A percentile compares a stretch with the other conserved stretches of the same genome.
These are phyloP conservation scores for Trichoderma citrinoviride DNA, from an alignment of 2,329 filamentous ascomycete genomes.

Conservation along the genomic window DNA sequence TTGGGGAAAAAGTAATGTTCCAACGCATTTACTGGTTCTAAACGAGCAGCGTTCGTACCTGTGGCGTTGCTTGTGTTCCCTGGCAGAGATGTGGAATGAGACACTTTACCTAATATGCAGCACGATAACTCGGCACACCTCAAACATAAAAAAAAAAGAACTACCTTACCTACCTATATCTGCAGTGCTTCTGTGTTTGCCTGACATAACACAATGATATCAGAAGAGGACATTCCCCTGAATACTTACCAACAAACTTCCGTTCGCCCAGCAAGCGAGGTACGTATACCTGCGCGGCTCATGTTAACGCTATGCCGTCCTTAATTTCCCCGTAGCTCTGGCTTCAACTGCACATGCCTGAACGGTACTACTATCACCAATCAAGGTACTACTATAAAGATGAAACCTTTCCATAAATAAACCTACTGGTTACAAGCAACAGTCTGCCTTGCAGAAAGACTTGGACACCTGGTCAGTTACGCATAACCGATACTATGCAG, in stretches of 20 bases:
- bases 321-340: conserved; percentile 7
- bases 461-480: background rate
- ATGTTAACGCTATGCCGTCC: background rate
- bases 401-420: background rate
- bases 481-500: background rate
- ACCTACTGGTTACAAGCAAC: no score
- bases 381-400: background rate
- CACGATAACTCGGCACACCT: no score
- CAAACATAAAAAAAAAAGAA: no score
- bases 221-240: no score
- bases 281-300: background rate
- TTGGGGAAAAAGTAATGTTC: no score
- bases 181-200: no score
- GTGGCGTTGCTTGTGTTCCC: background rate
- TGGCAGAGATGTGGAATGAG: background rate
- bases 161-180: no score
- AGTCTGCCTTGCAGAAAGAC: background rate
- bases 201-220: no score
- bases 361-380: background rate
- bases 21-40: no score
- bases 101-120: no score
- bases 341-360: background rate
- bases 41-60: background rate
- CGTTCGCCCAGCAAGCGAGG: background rate
- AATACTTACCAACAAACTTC: no score